phyloP scores from a whole-genome alignment of 148 eudicot species.

The Rhododendron kiyosumense region DNA sequence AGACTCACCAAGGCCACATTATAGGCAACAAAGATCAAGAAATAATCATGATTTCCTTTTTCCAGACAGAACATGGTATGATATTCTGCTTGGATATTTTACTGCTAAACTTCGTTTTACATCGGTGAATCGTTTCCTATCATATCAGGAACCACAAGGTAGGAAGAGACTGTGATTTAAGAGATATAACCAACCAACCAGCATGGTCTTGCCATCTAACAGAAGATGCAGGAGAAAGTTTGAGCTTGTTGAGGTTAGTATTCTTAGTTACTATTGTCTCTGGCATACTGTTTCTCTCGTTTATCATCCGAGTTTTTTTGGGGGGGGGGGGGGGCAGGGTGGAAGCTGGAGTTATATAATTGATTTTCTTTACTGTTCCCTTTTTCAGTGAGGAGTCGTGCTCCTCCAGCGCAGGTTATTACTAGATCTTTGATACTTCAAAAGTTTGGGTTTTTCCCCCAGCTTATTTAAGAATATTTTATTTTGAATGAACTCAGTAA shows the following conservation, averaged over 20 bases:
- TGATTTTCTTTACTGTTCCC: background rate
- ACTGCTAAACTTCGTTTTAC: background rate
- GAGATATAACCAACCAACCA: constrained; percentile 10
- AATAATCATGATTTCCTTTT: constrained; percentile 14
- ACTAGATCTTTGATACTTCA: background rate
- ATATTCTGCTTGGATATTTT: background rate
- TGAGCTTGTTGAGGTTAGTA: constrained; percentile 33
- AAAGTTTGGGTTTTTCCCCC: background rate
- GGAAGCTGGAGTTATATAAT: background rate
- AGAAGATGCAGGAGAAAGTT: constrained; percentile 28
- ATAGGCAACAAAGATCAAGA: constrained; percentile 13
- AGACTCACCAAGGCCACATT: constrained; percentile 18
- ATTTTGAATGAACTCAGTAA: constrained; percentile 10
- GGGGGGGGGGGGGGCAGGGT: too few relatives aligned
- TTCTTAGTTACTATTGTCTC: background rate
- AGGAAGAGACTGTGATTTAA: constrained; percentile 11
- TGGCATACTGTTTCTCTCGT: background rate
- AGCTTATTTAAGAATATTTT: background rate
- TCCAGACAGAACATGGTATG: constrained; percentile 24
- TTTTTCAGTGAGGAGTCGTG: constrained; percentile 44
- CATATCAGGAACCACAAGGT: constrained; percentile 21
- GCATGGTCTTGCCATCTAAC: constrained; percentile 19
- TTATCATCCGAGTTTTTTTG: background rate
- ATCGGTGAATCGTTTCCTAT: background rate
- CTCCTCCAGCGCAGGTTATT: constrained; percentile 36